Conservation (phyloP, 164 flowering plant genomes). For the Kalanchoe fedtschenkoi region DNA sequence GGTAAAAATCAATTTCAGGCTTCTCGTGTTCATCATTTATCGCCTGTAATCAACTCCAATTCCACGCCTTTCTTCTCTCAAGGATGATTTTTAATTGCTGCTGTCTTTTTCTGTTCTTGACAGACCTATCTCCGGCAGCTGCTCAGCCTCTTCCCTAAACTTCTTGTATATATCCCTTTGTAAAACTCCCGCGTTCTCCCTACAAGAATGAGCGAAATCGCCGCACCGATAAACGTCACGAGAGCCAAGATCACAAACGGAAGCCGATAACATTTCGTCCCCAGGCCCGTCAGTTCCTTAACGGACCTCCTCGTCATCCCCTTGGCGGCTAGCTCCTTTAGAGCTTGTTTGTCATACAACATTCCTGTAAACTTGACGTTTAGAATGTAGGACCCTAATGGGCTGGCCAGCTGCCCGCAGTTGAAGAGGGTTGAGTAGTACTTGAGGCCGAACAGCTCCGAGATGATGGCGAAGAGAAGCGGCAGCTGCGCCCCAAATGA, state of each 20-base stretch:
- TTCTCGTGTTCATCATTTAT: too few species aligned
- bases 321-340: conserved; percentile 27
- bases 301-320: conserved; percentile 20
- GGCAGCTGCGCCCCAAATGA: conserved; percentile 40
- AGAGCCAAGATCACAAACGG: conserved; percentile 35
- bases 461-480: conserved; percentile 35
- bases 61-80: too few species aligned
- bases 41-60: too few species aligned
- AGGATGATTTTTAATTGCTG: neutral
- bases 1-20: too few species aligned
- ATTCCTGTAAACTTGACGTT: conserved; percentile 35
- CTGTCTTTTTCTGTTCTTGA: neutral
- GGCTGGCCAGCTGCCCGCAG: conserved; percentile 41
- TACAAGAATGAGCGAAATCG: conserved; percentile 37
- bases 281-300: conserved; percentile 43
- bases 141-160: conserved; percentile 24
- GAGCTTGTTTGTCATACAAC: conserved; percentile 43
- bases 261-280: conserved; percentile 31
- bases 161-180: conserved; percentile 46
- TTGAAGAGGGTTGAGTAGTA: conserved; percentile 53
- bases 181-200: conserved; percentile 45
- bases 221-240: conserved; percentile 36
- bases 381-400: conserved; percentile 44
- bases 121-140: neutral
- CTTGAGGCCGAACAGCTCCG: conserved; percentile 54